Evolutionary conservation across 2,329 filamentous ascomycete species (phyloP), one percentile per base, ranked within the genome.

Genomic region (Alternaria atra): DNA sequence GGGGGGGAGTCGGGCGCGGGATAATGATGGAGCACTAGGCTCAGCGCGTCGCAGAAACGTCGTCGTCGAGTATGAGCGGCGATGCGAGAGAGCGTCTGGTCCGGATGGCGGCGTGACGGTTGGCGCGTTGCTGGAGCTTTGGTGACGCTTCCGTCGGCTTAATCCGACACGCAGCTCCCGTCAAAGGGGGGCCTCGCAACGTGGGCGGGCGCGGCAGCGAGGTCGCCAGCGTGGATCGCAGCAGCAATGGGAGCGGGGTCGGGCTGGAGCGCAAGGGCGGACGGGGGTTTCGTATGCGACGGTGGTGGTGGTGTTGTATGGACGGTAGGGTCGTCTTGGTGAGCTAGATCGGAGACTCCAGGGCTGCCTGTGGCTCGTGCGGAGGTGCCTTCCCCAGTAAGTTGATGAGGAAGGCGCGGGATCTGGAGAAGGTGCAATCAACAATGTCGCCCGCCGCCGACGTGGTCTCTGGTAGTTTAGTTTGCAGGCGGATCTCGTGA

Each of bases 41-140:
- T 69, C 68, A 70, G 69, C 69, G 73, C 73, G 72, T 73, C 66
- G 73, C 69, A 63, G 68, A 63, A 61, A 61, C 63, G 61, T 53
- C 34, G 63, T 34, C 20, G 55, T 52, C 42, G 55, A 62, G 55
- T 27, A 53, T 23, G 43, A 58, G 64, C 52, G 51, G 59, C 46
- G 54, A 50, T 62, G 66, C 52, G 67, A 67, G 63, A 71, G 65
- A 65, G 67, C 68, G 47, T 66, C 64, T 61, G 44, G 43, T 48
- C 34, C 54, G 64, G 60, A 48, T 53, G 59, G 65, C 65, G 58
- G 70, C 65, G 69, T 70, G 66, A 66, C 52, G 66, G 64, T n/a
- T 42, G 43, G 69, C 58, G 64, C 48, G 57, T 60, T 54, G 57
- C 59, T 48, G 60, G 35, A 56, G 52, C 52, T 60, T 61, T 65